Conservation (phyloP, 2,329 filamentous ascomycete species). For the Diatrype stigma region DNA sequence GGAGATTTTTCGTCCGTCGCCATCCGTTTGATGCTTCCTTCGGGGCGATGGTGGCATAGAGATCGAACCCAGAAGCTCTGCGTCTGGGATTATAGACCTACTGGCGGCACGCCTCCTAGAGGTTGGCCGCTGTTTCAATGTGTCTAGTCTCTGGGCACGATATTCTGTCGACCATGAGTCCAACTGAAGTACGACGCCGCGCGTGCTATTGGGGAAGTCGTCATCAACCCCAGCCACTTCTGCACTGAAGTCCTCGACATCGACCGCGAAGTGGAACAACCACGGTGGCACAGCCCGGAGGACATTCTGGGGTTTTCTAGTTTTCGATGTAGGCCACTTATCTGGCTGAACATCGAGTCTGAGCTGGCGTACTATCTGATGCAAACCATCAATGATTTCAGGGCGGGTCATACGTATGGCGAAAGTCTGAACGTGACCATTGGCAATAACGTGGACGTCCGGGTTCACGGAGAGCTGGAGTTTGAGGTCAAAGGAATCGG, state of each 20-base stretch:
- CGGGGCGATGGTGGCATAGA: constrained; percentile 46
- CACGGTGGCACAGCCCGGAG: constrained; percentile 76
- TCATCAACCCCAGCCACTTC: constrained; percentile 87
- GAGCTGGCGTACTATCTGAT: constrained; percentile 84
- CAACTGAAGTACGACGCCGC: constrained; percentile 80
- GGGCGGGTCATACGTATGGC: constrained; percentile 84
- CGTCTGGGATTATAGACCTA: constrained; percentile 65
- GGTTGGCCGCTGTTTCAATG: constrained; percentile 49
- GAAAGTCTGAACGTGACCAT: constrained; percentile 79
- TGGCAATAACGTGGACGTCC: constrained; percentile 76
- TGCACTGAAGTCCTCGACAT: constrained; percentile 83
- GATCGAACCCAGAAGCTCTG: constrained; percentile 53
- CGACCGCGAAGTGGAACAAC: constrained; percentile 78
- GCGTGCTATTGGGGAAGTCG: constrained; percentile 74
- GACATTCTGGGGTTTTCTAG: constrained; percentile 58
- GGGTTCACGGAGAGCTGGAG: constrained; percentile 79
- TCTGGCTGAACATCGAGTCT: constrained; percentile 65
- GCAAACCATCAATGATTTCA: constrained; percentile 88
- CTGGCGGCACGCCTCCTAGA: constrained; percentile 71
- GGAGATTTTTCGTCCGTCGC: constrained; percentile 77
- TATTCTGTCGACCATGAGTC: constrained; percentile 89
- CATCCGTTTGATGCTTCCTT: constrained; percentile 50
- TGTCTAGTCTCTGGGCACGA: constrained; percentile 71
- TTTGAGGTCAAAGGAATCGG: constrained; percentile 84
- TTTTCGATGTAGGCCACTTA: constrained; percentile 47